Evolutionary conservation across 768 basidiomycete species (phyloP), one percentile per base, ranked within the genome.

Genomic region (Rhizopogon vinicolor): DNA sequence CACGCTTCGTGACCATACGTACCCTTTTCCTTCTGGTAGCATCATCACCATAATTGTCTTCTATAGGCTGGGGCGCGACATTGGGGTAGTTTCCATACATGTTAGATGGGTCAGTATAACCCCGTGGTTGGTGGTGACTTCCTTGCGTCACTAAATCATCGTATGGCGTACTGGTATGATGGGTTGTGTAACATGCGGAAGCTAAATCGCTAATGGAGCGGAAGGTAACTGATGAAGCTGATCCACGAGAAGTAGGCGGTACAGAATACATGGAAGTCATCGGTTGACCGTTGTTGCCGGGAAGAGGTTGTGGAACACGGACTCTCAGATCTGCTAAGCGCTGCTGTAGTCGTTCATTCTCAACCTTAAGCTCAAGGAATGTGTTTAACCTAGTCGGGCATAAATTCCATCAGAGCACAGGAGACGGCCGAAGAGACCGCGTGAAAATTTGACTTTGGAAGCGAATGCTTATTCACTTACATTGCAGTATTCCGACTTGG

Each of bases 351-450:
- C 85, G 80, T 68, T 91, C 88, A 68, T 97, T 93, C 72, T 95
- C 92, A 54, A 87, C 75, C 69, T 93, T 94, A 49, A 96, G 80
- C 64, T 96, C 93, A 37, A 97, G 63, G 60, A 85, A 82, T 1
- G 84, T 83, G 59, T 86, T 82, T 31, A 89, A 70, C 80, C 89
- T 90, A 49, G 19, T 25, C 18, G 3, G 19, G 19, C 31, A 14
- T 54, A 43, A 10, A 31, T 29, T 48, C 44, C 16, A 52, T 52
- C 43, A 53, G 44, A 40, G 37, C 10, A 2, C 35, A 37, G 35
- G 5, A 10, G 2, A 45, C 9, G 9, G 35, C 19, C 46, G 37
- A 51, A 40, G 35, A 8, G 53, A 22, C 3, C 9, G 18, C 52
- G 41, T 16, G 61, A 33, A 37, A 62, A 56, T n/a, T 31, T 19